These are phyloP conservation scores for Iris macrosiphon DNA, from an alignment of 106 monocot species.

Conservation along the genomic window DNA sequence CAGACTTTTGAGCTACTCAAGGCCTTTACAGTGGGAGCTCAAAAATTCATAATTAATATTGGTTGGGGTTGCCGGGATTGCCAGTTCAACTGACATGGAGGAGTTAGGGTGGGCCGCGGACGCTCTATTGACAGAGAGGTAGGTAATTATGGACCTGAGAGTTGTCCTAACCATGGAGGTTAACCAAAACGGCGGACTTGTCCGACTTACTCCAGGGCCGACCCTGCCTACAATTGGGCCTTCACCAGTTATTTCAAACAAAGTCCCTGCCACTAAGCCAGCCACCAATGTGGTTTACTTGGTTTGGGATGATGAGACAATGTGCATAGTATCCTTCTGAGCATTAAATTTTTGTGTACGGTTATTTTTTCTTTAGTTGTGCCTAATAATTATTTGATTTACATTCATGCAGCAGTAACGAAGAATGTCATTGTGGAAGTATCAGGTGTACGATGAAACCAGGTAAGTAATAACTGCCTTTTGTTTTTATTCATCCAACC, in stretches of 20 bases:
- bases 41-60: no score
- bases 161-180: no score
- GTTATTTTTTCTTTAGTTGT: not conserved
- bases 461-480: conserved; percentile 74
- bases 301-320: conserved; percentile 99
- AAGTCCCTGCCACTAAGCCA: conserved; percentile 42
- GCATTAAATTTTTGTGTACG: not conserved
- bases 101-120: no score
- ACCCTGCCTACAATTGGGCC: conserved; percentile 85
- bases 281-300: conserved; percentile 84
- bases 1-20: no score
- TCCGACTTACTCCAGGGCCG: no score
- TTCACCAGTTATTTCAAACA: conserved; percentile 87
- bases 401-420: conserved; percentile 70
- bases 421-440: conserved; percentile 74
- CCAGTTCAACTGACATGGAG: no score
- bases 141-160: no score
- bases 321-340: conserved; percentile 71
- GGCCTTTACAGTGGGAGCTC: no score
- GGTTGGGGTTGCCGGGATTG: no score
- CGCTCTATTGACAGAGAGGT: no score
- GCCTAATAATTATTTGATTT: not conserved
- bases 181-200: no score
- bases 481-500: conserved; percentile 14
- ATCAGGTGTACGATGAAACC: conserved; percentile 99